Evolutionary conservation across 805 yeast genomes (phyloP).

Genomic region (Zygosaccharomyces pseudorouxii): DNA sequence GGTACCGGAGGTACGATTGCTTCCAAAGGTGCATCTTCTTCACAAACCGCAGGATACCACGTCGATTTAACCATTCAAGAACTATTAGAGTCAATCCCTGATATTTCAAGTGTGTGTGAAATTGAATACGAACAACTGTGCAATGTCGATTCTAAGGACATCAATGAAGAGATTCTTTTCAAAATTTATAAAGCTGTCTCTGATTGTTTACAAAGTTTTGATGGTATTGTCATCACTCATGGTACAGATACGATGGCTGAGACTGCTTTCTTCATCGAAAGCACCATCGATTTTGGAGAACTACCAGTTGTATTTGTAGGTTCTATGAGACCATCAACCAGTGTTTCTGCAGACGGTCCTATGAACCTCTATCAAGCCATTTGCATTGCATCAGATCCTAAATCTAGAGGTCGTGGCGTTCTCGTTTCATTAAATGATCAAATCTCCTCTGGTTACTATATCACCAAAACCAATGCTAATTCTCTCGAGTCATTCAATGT

Average conservation of each 20-base stretch:
- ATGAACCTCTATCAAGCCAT: slow-evolving; percentile 70
- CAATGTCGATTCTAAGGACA: slow-evolving; percentile 57
- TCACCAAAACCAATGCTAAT: slow-evolving; percentile 67
- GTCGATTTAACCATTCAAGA: slow-evolving; percentile 51
- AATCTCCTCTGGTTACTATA: slow-evolving; percentile 64
- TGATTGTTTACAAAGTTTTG: slow-evolving; percentile 42
- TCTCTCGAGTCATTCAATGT: slow-evolving; percentile 65
- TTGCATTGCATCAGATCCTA: slow-evolving; percentile 51
- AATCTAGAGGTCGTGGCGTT: slow-evolving; percentile 54
- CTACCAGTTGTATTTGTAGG: slow-evolving; percentile 67
- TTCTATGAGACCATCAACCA: slow-evolving; percentile 69
- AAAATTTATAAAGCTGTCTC: slow-evolving; percentile 45
- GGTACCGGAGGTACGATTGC: slow-evolving; percentile 63
- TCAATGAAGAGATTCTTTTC: slow-evolving; percentile 44
- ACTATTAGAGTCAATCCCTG: slow-evolving; percentile 51
- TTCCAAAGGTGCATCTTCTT: slow-evolving; percentile 44
- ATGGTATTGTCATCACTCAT: slow-evolving; percentile 62
- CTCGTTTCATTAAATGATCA: slow-evolving; percentile 63
- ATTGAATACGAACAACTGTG: slow-evolving; percentile 59
- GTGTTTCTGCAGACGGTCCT: slow-evolving; percentile 67
- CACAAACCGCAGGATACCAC: slow-evolving; percentile 51
- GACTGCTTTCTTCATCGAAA: slow-evolving; percentile 59
- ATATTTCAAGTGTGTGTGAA: slow-evolving; percentile 48
- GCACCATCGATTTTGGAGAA: slow-evolving; percentile 41
- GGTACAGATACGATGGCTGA: slow-evolving; percentile 71